phyloP scores from a whole-genome alignment of 768 basidiomycete genomes.

The Amyloporia xantha region DNA sequence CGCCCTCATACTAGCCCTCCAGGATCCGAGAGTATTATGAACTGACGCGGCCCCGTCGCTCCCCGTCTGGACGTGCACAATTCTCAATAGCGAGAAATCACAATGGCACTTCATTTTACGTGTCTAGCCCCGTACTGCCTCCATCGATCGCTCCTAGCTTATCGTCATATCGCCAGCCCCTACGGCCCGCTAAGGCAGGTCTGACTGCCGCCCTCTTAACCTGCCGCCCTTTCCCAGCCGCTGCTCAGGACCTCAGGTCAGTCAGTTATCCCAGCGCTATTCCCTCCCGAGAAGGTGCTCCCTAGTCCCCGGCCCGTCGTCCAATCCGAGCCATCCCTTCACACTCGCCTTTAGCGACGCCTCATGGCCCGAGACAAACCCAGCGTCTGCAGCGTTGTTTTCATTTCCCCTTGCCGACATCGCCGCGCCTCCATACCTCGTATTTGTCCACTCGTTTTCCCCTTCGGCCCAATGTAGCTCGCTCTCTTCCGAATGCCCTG shows the following conservation, averaged over 20 bases:
- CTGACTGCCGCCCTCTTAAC: background rate
- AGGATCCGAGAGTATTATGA: constrained; percentile 1
- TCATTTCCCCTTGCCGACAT: constrained; percentile 29
- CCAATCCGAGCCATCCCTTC: constrained; percentile 15
- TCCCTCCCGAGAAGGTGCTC: constrained; percentile 12
- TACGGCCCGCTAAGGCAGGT: constrained; percentile 4
- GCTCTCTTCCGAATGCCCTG: background rate
- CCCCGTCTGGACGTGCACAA: background rate
- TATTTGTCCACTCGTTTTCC: constrained; percentile 8
- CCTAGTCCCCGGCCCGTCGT: constrained; percentile 6
- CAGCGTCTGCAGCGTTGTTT: constrained; percentile 39
- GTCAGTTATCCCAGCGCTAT: constrained; percentile 1
- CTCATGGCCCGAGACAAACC: constrained; percentile 15
- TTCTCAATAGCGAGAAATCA: background rate
- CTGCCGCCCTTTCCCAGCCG: constrained; percentile 1
- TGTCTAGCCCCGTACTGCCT: constrained; percentile 5
- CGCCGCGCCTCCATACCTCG: constrained; percentile 1
- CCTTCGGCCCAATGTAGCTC: background rate
- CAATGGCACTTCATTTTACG: constrained; percentile 1
- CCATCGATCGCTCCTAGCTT: constrained; percentile 7
- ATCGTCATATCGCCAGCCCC: constrained; percentile 6
- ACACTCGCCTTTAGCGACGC: constrained; percentile 13
- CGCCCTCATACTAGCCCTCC: background rate
- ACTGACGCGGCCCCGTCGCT: background rate
- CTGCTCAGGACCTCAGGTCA: no score